A percentile compares a stretch with the other conserved stretches of the same genome.
Conservation (phyloP, 2,329 filamentous ascomycete species). For the Pezicula radicicola region DNA sequence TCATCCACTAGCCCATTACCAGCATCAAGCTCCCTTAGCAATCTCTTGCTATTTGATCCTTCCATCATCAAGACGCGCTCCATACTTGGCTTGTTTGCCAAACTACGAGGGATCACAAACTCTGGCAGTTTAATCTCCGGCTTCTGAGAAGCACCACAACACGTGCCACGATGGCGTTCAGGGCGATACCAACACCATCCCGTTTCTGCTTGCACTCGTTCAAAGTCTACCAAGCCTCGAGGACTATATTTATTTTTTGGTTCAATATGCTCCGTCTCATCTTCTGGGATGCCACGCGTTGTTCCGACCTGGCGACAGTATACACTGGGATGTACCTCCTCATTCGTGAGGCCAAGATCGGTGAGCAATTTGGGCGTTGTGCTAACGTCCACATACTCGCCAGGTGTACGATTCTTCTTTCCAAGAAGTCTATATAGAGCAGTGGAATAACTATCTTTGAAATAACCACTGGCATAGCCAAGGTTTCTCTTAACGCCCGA, state of each 20-base stretch:
- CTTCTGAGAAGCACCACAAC: neutral
- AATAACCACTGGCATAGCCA: neutral
- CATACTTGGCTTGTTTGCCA: neutral
- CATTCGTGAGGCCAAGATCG: neutral
- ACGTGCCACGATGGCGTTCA: neutral
- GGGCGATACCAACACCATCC: neutral
- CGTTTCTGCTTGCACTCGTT: neutral
- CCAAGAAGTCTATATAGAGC: neutral
- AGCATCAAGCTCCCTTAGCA: neutral
- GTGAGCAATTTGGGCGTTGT: neutral
- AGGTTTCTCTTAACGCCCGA: too few relatives aligned
- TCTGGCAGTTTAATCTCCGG: neutral
- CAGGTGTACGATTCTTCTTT: neutral
- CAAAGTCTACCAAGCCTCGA: neutral
- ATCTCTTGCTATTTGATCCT: neutral
- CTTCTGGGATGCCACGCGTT: neutral
- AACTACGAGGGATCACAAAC: neutral
- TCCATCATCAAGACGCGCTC: neutral
- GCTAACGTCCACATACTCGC: neutral
- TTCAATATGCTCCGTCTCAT: neutral
- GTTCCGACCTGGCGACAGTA: neutral
- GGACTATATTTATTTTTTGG: neutral
- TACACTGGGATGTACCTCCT: neutral
- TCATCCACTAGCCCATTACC: neutral
- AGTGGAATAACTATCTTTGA: neutral